Base-by-base conservation (phyloP, 2,329 filamentous ascomycete species). In the Talaromyces sp. region DNA sequence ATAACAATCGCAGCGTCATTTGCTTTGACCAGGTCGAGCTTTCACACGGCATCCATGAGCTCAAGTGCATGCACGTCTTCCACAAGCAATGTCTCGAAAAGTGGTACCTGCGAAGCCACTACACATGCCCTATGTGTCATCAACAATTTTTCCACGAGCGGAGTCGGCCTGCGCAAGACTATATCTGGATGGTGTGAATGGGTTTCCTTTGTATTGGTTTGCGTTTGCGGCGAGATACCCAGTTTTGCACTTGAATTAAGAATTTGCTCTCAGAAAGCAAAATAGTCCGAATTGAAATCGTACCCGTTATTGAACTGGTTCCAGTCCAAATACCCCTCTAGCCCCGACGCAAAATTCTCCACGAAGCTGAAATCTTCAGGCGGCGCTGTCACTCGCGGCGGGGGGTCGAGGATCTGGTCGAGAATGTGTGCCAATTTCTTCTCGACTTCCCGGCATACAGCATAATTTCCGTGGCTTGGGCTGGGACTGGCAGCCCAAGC, bases 51-150 rank as follows among this genome's bases (percentile, higher is more conserved):
- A 75, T 77, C 57, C 71, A 72, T 28, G 73, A 77, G 58, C 63
- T 77, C 57, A 72, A 71, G 59, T 77, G 74, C 57, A 65, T 74
- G 61, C 74, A 77, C 58, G 73, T 77, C 19, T 77, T 77, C 58
- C 74, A 77, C 60, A 69, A 71, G 27, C 73, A 75, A 58, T 76
- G 74, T 57, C 63, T 77, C 27, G 74, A 77, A 47, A 75, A 72
- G 62, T 77, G 74, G 74, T 77, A 73, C 58, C 65, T 76, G 44
- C 68, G 73, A 13, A 70, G 74, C 64, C 74, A 77, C 54, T 76
- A 70, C 59, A 73, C 74, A 52, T 77, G 74, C 53, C 74, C 74
- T 19, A 66, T 76, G 30, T 77, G 74, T 54, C 73, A 76, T 47
- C 65, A 70, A 7, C 69, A 71, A 1, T 76, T 76, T 67, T 76